Evolutionary conservation across 257 asterid genomes (phyloP).

Genomic region (Ophiorrhiza pumila): DNA sequence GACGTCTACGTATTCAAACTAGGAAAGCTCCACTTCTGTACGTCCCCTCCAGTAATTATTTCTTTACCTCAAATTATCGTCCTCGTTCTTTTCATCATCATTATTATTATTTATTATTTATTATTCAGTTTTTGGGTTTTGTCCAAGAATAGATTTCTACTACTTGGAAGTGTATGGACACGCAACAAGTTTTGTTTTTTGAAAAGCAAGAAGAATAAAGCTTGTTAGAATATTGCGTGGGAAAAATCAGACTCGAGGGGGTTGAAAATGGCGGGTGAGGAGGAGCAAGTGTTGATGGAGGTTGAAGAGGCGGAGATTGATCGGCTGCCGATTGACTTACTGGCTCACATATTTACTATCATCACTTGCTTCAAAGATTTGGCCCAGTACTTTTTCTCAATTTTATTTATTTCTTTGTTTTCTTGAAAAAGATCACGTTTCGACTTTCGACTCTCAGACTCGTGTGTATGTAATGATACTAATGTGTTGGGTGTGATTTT

Average conservation of each 20-base stretch:
- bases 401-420: background rate
- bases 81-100: background rate
- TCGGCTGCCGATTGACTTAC: constrained; percentile 68
- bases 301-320: constrained; percentile 59
- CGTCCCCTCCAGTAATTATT: too few species aligned
- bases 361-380: constrained; percentile 75
- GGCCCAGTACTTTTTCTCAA: constrained; percentile 48
- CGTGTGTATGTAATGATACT: background rate
- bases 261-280: constrained; percentile 30
- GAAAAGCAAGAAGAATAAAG: background rate
- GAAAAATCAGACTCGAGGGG: constrained; percentile 27
- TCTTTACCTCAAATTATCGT: too few species aligned
- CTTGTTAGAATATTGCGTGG: background rate
- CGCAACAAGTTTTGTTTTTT: background rate
- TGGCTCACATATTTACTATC: constrained; percentile 73
- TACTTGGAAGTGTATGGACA: background rate
- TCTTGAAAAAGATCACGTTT: constrained; percentile 3
- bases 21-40: constrained; percentile 34
- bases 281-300: constrained; percentile 4
- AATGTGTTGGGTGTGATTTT: background rate
- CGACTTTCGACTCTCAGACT: too few species aligned
- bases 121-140: background rate
- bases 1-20: constrained; percentile 16
- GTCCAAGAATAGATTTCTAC: background rate
- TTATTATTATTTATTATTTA: background rate